Base-by-base conservation (phyloP, 2,329 filamentous ascomycete species). In the Pyrenochaeta sp. region DNA sequence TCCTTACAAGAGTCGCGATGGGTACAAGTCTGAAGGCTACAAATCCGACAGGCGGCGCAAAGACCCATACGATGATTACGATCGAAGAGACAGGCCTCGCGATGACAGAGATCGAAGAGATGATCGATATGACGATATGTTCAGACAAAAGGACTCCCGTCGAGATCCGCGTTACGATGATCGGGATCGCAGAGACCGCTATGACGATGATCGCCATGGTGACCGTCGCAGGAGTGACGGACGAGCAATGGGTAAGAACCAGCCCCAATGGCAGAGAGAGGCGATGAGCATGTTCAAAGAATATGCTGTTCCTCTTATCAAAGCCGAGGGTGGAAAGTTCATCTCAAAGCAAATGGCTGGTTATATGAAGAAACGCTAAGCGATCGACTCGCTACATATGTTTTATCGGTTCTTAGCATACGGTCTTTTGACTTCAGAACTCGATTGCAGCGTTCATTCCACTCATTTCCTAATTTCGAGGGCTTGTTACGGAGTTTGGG, bases 301-400 rank as follows among this genome's bases (percentile, higher is more conserved):
- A 11, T 74, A 74, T 35, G 71, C 71, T 2, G 47, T 74, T 21
- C 71, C 71, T 0, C 59, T 69, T 5, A 73, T 74, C 58, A 74
- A 74, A 58, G 60, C 59, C 5, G 68, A 74, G 48, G 71, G 71
- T 4, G 61, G 60, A 12, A 73, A 68, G 51, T 70, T 67, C 36
- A 53, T 74, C 12, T 55, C 63, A 23, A 71, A 69, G 60, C 66
- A 74, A 53, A 60, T 71, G 49, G 60, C 63, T 4, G 54, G 56
- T 31, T 55, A 67, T 4, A 54, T 66, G 23, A 51, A 56, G 17
- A 66, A 60, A 50, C 56, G 60, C 21, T 59, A 41, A 56, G 15
- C 11, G 3, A 5, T 11, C 6, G 10, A 20, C 5, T 7, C 7
- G 15, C 18, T 21, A 39, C 41, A 32, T 14, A 33, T 11, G 4